Base-by-base conservation (phyloP, 164 flowering plant species). In the Chloranthus sessilifolius region DNA sequence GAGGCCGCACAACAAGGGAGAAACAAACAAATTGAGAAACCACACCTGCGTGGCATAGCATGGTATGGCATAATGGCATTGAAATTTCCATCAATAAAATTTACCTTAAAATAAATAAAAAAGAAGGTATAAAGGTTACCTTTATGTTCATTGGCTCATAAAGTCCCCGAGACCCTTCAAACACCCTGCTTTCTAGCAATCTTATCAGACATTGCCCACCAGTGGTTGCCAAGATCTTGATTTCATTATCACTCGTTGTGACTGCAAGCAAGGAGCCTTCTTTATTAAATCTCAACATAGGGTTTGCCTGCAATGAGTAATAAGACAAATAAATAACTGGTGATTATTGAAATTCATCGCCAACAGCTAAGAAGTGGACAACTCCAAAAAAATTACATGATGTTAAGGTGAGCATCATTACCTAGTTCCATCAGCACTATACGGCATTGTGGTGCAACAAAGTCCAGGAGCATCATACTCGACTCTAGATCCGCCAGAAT, bases 381-480 rank as follows among this genome's bases (percentile, higher is more conserved):
- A 37, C 12, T 10, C 41, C 16, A 5, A 19, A 38, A 38, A 15
- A 38, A 12, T 38, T 21, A 23, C 11, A n/a, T n/a, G n/a, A n/a
- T n/a, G n/a, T n/a, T n/a, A n/a, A n/a, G n/a, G n/a, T n/a, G n/a
- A n/a, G n/a, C n/a, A n/a, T n/a, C n/a, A 7, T 47, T 38, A 84
- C 94, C 94, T 77, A 24, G 81, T 62, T 36, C 94, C 88, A 76
- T 81, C 94, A 33, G 83, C 82, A 73, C 88, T 84, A 41, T 81
- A 84, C 11, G 84, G 73, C 86, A 84, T 79, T 20, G 70, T 73
- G 5, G 85, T 81, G 26, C 77, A 81, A 38, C 77, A 81, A 56
- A 59, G 88, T 22, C 94, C 88, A 6, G 88, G 88, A 34, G 94
- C 94, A 72, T 84, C 85, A 68, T 81, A 84, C 62, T 81, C 94